phyloP scores from a whole-genome alignment of 306 rosid species.

The Cucurbita maxima region DNA sequence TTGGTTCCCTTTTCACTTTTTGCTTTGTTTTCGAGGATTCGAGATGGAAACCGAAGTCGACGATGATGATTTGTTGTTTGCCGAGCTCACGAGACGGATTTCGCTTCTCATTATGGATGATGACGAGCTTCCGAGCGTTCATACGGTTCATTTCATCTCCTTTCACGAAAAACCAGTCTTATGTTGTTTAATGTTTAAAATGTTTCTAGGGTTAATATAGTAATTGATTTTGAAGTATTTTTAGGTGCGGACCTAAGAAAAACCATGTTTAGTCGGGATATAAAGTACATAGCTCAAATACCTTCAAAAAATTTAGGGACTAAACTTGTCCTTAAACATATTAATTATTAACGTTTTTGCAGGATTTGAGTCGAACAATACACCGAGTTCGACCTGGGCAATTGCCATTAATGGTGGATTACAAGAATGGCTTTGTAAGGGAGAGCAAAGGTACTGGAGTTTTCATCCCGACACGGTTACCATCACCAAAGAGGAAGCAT shows the following conservation, averaged over 20 bases:
- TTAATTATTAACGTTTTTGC: background rate
- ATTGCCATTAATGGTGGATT: background rate
- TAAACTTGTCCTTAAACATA: background rate
- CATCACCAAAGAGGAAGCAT: background rate
- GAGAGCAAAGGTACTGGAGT: conserved; percentile 6
- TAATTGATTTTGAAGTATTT: too few species aligned
- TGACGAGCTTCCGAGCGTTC: conserved; percentile 24
- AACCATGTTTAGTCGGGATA: too few species aligned
- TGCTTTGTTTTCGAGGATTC: background rate
- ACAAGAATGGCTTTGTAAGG: background rate
- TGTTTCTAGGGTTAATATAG: too few species aligned
- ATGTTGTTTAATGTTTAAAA: too few species aligned
- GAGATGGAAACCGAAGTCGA: background rate
- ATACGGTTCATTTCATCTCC: conserved; percentile 14
- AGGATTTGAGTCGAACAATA: background rate
- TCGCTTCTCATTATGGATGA: conserved; percentile 69
- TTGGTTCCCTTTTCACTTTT: background rate
- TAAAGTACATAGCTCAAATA: too few species aligned
- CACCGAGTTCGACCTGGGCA: background rate
- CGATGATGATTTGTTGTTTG: conserved; percentile 29
- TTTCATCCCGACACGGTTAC: background rate
- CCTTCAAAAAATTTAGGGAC: too few species aligned
- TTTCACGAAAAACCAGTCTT: too few species aligned
- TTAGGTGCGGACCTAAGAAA: too few species aligned
- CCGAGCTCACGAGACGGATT: conserved; percentile 55